phyloP scores from a whole-genome alignment of 2,329 filamentous ascomycete species.

The Colletotrichum higginsianum region DNA sequence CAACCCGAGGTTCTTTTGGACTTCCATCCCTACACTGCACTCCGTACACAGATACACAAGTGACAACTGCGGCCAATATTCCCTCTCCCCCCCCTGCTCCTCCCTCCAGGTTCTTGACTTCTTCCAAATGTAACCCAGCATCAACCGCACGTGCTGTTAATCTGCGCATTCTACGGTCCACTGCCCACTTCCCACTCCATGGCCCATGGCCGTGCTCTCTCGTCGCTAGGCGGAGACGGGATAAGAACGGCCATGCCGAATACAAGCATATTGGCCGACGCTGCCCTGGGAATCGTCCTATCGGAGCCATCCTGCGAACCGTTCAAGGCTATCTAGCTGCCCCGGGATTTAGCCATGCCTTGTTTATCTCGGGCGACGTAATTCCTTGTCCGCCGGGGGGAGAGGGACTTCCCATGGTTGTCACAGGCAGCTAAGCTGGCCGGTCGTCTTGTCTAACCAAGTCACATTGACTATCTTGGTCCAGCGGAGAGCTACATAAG shows the following conservation, averaged over 20 bases:
- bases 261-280: conserved; percentile 37
- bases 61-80: background rate
- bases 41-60: background rate
- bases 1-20: background rate
- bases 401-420: background rate
- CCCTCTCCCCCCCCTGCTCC: background rate
- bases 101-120: background rate
- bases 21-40: background rate
- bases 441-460: conserved; percentile 21
- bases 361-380: conserved; percentile 4
- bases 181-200: background rate
- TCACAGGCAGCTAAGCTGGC: background rate
- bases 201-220: background rate
- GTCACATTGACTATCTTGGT: background rate
- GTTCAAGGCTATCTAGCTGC: background rate
- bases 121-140: background rate
- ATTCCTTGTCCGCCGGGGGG: background rate
- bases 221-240: too few relatives aligned
- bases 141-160: conserved; percentile 31
- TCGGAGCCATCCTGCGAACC: background rate
- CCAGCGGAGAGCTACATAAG: conserved; percentile 27
- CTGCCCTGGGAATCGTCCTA: conserved; percentile 3
- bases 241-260: conserved; percentile 27
- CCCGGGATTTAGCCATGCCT: background rate
- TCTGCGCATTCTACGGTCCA: conserved; percentile 12